A percentile compares a stretch with the other conserved stretches of the same genome.
Evolutionary conservation across 108 stramenopile species (phyloP).

Genomic region (Skeletonema menzelii): DNA sequence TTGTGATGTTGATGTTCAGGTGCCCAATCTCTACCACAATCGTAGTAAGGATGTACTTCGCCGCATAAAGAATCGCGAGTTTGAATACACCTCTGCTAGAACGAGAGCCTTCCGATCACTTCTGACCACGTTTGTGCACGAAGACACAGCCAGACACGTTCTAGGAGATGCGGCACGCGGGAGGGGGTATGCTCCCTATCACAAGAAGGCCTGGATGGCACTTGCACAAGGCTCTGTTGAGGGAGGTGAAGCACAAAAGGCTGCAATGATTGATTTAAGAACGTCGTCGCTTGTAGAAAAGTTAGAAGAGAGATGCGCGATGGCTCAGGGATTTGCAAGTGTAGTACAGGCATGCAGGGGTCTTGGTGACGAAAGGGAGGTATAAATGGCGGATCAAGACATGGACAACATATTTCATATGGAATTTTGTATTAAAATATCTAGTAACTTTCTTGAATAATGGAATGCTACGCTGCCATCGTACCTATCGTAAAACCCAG

Average conservation of each 20-base stretch:
- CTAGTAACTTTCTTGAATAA: not conserved
- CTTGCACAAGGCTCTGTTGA: slow-evolving; percentile 55
- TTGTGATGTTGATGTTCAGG: slow-evolving; percentile 69
- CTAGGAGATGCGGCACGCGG: slow-evolving; percentile 69
- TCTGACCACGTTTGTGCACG: slow-evolving; percentile 57
- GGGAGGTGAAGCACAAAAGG: slow-evolving; percentile 66
- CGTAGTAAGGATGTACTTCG: slow-evolving; percentile 72
- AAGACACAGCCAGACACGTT: slow-evolving; percentile 62
- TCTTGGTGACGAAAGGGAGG: not conserved
- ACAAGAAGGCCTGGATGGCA: slow-evolving; percentile 51
- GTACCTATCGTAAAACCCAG: too few relatives aligned
- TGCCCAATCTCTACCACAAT: slow-evolving; percentile 69
- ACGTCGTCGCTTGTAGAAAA: slow-evolving; percentile 54
- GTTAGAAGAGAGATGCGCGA: slow-evolving; percentile 51
- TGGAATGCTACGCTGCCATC: not conserved
- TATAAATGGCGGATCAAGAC: not conserved
- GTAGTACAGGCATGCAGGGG: slow-evolving; percentile 48
- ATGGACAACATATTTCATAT: not conserved
- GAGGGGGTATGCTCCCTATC: slow-evolving; percentile 51
- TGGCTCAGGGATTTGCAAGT: slow-evolving; percentile 48
- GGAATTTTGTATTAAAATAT: not conserved
- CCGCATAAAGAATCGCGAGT: slow-evolving; percentile 76
- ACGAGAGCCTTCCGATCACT: slow-evolving; percentile 73
- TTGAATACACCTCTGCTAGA: slow-evolving; percentile 75
- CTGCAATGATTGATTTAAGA: slow-evolving; percentile 67